Evolutionary conservation across 75 land plant species (phyloP), one percentile per base, ranked within the genome.

Genomic region (Picea sitchensis): DNA sequence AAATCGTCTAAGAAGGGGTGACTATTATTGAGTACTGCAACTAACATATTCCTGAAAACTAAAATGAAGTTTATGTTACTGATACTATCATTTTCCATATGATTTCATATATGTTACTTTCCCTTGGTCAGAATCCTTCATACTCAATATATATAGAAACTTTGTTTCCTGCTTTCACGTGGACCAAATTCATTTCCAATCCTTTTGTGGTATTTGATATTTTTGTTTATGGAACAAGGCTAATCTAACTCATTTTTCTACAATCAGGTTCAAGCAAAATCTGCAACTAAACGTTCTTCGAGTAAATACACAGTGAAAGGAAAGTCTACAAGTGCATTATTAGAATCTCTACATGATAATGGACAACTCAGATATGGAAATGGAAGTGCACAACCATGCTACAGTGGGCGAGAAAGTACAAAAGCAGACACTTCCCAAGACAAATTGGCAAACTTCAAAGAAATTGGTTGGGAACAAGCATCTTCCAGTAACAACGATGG

Each of bases 201-300:
- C 20, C 8, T 69, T 38, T 69, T 2, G 3, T 8, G n/a, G 30
- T 9, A 69, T 38, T 69, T 41, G 2, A 5, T 41, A 38, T 20
- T 14, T 69, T 41, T 21, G 38, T 36, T 69, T 69, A 69, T 69
- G 20, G 3, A 41, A 69, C 38, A 18, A 1, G 11, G 54, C 54
- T 18, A 14, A 41, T 44, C n/a, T 38, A 41, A 18, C 21, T 41
- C 12, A 20, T 69, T 41, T 69, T 69, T 17, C 9, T 41, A 14
- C 73, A 20, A 17, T 69, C 54, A 69, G 73, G 73, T 69, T 69
- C 21, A 69, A 18, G 51, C 73, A 69, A 20, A n/a, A 41, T 41
- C 73, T 38, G n/a, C 73, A 41, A 17, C 51, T 41, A 69, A 69
- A n/a, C 73, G 14, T 69, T 44, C 20, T 69, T 54, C 3, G 44